Evolutionary conservation across 805 yeast genomes (phyloP), one percentile per base, ranked within the genome.

Genomic region (Tetrapisispora iriomotensis): DNA sequence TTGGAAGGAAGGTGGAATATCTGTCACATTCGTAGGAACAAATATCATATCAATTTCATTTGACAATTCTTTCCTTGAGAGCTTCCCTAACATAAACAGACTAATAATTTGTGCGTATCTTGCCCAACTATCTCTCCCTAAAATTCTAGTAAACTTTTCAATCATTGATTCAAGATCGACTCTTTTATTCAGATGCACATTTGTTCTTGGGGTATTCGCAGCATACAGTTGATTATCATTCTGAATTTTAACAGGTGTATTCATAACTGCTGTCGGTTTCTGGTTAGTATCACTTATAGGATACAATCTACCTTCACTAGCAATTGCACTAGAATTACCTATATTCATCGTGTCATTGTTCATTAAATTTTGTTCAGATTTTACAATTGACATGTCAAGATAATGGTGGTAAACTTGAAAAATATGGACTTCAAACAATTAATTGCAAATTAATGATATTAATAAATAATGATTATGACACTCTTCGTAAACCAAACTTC

Each of bases 121-220:
- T 45, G 81, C 90, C 98, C 98, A 90, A 35, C 52, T 56, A 38
- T 75, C 74, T 33, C 71, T 66, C 2, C 96, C 96, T 42, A 90
- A 60, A 43, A 72, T 69, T 38, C 70, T 70, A 46, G 84, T 88
- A 45, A 92, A 75, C 39, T 82, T 85, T 27, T 73, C 69, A 53
- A 88, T 84, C 42, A 87, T 66, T 1, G 60, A 51, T 40, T 78
- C 82, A n/a, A 82, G 68, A 36, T 80, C 82, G 17, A 79, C 62
- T 46, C 85, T 62, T 32, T 38, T 34, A 22, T 31, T 38, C n/a
- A 24, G 8, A 13, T 15, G 34, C 15, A 33, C 14, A 33, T 33
- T 33, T 8, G 18, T n/a, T 33, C 24, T 33, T 3, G 22, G 13
- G 3, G 19, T 15, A 15, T 14, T 10, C 8, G n/a, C 28, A 24